Conservation (phyloP, 371 early-diverging fungal genomes). For the Saksenaea vasiformis region DNA sequence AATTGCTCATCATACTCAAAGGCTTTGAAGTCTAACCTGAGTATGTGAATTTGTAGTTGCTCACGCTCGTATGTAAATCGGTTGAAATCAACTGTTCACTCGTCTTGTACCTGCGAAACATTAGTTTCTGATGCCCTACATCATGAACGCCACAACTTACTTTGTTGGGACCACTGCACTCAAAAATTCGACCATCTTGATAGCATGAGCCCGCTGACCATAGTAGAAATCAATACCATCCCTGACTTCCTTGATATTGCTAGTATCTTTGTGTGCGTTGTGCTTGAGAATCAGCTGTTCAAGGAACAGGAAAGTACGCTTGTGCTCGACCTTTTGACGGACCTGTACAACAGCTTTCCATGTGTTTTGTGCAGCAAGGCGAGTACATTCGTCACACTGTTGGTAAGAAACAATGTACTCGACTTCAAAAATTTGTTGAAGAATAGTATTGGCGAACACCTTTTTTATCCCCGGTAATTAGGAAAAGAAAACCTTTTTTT, state of each 20-base stretch:
- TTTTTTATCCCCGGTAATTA: conserved; percentile 8
- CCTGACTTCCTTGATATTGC: conserved; percentile 96
- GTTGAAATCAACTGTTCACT: conserved; percentile 97
- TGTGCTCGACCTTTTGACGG: conserved; percentile 97
- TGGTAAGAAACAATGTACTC: conserved; percentile 92
- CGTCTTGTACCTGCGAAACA: conserved; percentile 64
- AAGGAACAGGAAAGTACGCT: conserved; percentile 97
- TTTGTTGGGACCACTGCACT: conserved; percentile 83
- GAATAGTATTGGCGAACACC: conserved; percentile 91
- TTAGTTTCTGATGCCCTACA: neutral
- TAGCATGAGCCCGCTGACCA: conserved; percentile 87
- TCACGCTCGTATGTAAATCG: conserved; percentile 93
- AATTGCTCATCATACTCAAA: neutral
- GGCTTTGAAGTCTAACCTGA: conserved; percentile 25
- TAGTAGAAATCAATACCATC: conserved; percentile 99
- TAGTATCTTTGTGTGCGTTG: conserved; percentile 94
- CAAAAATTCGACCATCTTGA: conserved; percentile 97
- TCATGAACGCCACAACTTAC: conserved; percentile 24
- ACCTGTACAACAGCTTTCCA: conserved; percentile 99
- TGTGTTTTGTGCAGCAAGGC: conserved; percentile 97
- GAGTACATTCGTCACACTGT: conserved; percentile 98
- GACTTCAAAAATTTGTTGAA: conserved; percentile 97
- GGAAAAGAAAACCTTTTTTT: neutral
- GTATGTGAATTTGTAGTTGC: conserved; percentile 95
- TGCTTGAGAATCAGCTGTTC: conserved; percentile 99